A percentile compares a stretch with the other conserved stretches of the same genome.
Evolutionary conservation across 192 early-diverging fungal genomes (phyloP).

Genomic region (Coemansia sp.): DNA sequence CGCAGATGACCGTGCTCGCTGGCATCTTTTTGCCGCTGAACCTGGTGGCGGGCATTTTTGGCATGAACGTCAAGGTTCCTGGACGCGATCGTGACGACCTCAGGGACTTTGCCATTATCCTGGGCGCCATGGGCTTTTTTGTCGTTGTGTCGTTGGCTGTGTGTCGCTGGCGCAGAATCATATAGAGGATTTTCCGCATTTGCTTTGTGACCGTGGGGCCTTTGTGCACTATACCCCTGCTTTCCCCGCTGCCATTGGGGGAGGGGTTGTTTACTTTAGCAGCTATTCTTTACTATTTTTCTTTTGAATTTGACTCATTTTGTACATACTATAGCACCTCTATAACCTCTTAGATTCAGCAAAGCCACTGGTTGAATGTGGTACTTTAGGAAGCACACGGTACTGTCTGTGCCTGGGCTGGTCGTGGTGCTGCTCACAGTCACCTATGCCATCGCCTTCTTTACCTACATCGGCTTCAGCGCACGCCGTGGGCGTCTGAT

Average conservation of each 20-base stretch:
- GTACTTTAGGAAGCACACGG: conserved; percentile 48
- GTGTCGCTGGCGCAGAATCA: conserved; percentile 45
- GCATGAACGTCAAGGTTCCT: conserved; percentile 56
- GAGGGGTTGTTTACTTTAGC: too few relatives aligned
- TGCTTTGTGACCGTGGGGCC: not conserved
- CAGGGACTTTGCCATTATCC: conserved; percentile 28
- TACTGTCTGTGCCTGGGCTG: conserved; percentile 47
- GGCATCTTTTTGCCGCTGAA: conserved; percentile 87
- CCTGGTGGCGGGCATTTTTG: conserved; percentile 73
- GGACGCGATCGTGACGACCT: conserved; percentile 28
- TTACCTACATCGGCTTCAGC: conserved; percentile 44
- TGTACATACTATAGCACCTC: too few relatives aligned
- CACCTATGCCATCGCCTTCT: conserved; percentile 36
- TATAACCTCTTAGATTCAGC: too few relatives aligned
- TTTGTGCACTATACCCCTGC: too few relatives aligned
- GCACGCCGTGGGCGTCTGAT: conserved; percentile 33
- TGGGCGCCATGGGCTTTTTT: conserved; percentile 34
- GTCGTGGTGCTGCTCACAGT: conserved; percentile 26
- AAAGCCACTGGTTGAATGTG: conserved; percentile 16
- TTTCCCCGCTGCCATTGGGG: too few relatives aligned
- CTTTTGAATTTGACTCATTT: too few relatives aligned
- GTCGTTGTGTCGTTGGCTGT: conserved; percentile 27
- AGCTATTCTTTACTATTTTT: too few relatives aligned
- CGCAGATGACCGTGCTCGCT: conserved; percentile 79
- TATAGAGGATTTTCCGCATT: conserved; percentile 10